Evolutionary conservation across 768 basidiomycete species (phyloP).

Genomic region (Pleurotus salmoneostramineus): DNA sequence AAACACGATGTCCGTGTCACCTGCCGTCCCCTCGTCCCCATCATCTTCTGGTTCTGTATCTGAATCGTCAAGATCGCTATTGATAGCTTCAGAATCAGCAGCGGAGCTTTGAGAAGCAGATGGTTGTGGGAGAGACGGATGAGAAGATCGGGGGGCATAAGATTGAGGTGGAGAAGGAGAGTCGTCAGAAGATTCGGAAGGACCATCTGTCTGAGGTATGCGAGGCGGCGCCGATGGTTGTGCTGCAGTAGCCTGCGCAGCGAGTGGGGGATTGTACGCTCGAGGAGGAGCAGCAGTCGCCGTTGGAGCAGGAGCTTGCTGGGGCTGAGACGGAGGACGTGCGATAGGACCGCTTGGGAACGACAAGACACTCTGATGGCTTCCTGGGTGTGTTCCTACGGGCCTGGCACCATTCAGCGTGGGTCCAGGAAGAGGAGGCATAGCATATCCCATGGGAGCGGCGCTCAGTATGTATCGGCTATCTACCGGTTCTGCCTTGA

Average conservation of each 20-base stretch:
- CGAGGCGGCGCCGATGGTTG: conserved; percentile 26
- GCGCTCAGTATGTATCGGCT: conserved; percentile 57
- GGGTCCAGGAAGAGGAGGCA: conserved; percentile 66
- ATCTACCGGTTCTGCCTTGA: conserved; percentile 77
- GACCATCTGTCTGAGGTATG: conserved; percentile 83
- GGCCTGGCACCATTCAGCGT: conserved; percentile 48
- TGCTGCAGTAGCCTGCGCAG: conserved; percentile 4
- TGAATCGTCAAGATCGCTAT: conserved; percentile 94
- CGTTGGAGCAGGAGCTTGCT: neutral
- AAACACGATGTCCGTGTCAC: conserved; percentile 90
- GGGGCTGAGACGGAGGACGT: conserved; percentile 13
- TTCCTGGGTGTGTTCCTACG: conserved; percentile 41
- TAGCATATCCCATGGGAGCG: conserved; percentile 39
- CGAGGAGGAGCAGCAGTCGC: neutral
- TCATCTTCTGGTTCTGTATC: conserved; percentile 87
- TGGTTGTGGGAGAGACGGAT: conserved; percentile 75
- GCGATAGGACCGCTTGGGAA: conserved; percentile 34
- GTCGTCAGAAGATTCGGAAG: conserved; percentile 67
- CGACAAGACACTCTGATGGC: conserved; percentile 55
- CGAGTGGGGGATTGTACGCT: neutral
- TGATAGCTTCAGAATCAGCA: conserved; percentile 82
- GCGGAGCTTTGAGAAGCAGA: conserved; percentile 27
- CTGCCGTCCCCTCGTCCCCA: conserved; percentile 68
- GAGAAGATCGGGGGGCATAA: conserved; percentile 68
- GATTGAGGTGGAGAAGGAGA: conserved; percentile 65